Conservation (phyloP, 345 rosid species). For the Syzygium aromaticum region DNA sequence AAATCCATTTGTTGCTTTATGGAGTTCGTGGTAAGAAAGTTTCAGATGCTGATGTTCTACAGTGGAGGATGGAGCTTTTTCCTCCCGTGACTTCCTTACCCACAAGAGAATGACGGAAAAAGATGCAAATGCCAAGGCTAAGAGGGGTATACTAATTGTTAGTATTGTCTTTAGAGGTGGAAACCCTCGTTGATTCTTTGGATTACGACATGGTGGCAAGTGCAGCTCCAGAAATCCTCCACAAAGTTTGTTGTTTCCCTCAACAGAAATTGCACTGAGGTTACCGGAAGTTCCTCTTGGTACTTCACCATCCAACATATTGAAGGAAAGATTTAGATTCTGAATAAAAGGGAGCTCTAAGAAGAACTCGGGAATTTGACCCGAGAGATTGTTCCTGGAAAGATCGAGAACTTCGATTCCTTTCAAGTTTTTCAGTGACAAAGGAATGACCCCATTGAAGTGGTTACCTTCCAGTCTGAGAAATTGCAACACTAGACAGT, state of each 20-base stretch:
- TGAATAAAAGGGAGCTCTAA: background rate
- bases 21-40: constrained; percentile 3
- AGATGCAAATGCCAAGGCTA: background rate
- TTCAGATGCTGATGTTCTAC: background rate
- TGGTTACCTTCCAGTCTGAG: background rate
- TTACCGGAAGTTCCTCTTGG: constrained; percentile 1
- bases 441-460: background rate
- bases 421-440: background rate
- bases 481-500: background rate
- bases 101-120: background rate
- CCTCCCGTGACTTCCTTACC: background rate
- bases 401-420: background rate
- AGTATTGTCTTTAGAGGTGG: background rate
- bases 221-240: constrained; percentile 3
- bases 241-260: constrained; percentile 1
- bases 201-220: background rate
- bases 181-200: background rate
- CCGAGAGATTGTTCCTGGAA: background rate
- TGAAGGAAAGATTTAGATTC: constrained; percentile 8
- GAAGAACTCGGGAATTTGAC: constrained; percentile 1
- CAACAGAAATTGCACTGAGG: background rate
- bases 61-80: background rate
- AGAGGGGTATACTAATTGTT: background rate
- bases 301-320: constrained; percentile 1
- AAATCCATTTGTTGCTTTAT: constrained; percentile 10